These are phyloP conservation scores for Dittrichia graveolens DNA, from an alignment of 129 eudicot genomes.

Conservation along the genomic window DNA sequence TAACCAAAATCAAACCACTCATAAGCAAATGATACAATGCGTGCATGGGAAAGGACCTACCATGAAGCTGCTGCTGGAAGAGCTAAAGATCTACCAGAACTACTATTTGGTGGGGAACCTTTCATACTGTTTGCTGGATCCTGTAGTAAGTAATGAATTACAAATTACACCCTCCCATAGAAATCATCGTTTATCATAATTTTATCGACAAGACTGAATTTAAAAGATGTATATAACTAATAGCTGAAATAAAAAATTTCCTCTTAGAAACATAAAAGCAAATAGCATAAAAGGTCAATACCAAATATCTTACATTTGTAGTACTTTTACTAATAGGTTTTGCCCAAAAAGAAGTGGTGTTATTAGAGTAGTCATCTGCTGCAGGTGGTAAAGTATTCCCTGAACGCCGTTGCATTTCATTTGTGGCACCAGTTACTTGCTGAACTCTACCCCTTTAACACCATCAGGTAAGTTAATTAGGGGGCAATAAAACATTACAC, in stretches of 20 bases:
- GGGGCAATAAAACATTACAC: slow-evolving; percentile 19
- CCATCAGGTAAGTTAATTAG: slow-evolving; percentile 42
- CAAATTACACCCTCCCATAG: neutral
- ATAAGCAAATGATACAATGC: neutral
- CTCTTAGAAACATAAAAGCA: slow-evolving; percentile 1
- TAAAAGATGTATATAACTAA: neutral
- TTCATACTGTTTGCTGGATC: slow-evolving; percentile 48
- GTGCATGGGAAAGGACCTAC: slow-evolving; percentile 37
- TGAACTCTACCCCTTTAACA: slow-evolving; percentile 78
- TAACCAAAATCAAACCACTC: slow-evolving; percentile 1
- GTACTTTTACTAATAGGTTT: slow-evolving; percentile 65
- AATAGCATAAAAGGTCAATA: slow-evolving; percentile 1
- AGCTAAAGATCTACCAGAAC: slow-evolving; percentile 78
- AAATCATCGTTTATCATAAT: neutral
- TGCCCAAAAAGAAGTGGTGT: slow-evolving; percentile 48
- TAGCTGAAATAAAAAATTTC: slow-evolving; percentile 6
- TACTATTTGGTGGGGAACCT: slow-evolving; percentile 84
- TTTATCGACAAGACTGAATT: neutral
- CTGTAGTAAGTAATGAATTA: slow-evolving; percentile 38
- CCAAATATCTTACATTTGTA: slow-evolving; percentile 71
- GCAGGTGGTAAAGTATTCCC: slow-evolving; percentile 93
- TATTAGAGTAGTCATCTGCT: slow-evolving; percentile 72
- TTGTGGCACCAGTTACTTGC: slow-evolving; percentile 74
- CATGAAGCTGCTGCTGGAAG: slow-evolving; percentile 97
- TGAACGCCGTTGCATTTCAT: slow-evolving; percentile 69